Evolutionary conservation across 495 filamentous ascomycete genomes (phyloP), one percentile per base, ranked within the genome.

Genomic region (Penicillium flavigenum): DNA sequence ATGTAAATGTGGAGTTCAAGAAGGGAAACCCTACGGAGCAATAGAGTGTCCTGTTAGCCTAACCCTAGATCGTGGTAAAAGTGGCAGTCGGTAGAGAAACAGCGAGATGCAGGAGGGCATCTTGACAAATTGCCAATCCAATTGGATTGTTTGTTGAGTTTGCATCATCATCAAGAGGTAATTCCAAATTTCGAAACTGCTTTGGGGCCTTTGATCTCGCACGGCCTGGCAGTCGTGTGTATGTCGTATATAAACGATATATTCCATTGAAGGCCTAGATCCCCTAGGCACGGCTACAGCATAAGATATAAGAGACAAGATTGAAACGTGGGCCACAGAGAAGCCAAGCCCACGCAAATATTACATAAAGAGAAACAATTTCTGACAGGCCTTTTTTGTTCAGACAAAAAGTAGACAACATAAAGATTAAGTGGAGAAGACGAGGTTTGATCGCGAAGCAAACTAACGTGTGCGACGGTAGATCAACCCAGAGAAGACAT

Each of bases 401-500:
- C n/a, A 47, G 24, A 46, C 17, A 38, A 50, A 22, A 24, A 39
- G 5, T 9, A 36, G 26, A n/a, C 22, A 19, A 42, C 24, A 42
- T 11, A 29, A 19, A 7, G 17, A 42, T 17, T 17, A 19, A 44
- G 38, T 11, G 31, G 31, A 43, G 17, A n/a, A 32, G 5, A 43
- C 4, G 8, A 8, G 11, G 10, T 2, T 16, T 16, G 5, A 32
- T 10, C 19, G 12, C 14, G 6, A 29, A 24, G 12, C n/a, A 43
- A 29, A 6, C 46, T 64, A 75, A 32, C 71, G 71, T 57, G 59
- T 65, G 0, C 68, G 70, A 51, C 71, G 72, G 47, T 75, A 77
- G 38, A 76, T 74, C 47, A 78, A 58, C 0, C 73, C 75, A 2
- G 75, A 72, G 59, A 78, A 77, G 4, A 78, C 75, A 53, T 78